Conservation (phyloP, 495 filamentous ascomycete species). For the Tuber microsphaerosporum region DNA sequence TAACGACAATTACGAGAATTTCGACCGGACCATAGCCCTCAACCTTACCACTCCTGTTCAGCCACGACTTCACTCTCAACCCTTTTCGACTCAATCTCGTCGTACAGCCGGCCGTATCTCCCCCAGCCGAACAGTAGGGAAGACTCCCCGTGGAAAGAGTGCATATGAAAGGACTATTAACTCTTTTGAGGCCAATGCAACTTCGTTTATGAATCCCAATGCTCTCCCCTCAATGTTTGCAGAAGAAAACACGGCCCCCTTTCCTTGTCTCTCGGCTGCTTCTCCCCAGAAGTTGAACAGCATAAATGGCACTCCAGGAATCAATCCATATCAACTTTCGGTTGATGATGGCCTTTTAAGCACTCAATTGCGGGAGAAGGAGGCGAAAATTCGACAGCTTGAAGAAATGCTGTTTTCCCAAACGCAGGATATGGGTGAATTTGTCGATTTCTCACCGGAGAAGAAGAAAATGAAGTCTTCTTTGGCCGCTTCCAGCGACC, state of each 20-base stretch:
- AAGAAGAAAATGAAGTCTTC: constrained; percentile 34
- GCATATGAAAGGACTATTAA: constrained; percentile 22
- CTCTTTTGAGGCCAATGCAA: constrained; percentile 13
- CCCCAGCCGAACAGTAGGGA: constrained; percentile 29
- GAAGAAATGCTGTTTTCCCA: constrained; percentile 31
- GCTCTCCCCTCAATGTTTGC: constrained; percentile 35
- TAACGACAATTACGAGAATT: constrained; percentile 17
- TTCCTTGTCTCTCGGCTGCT: constrained; percentile 36
- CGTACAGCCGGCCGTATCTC: constrained; percentile 9
- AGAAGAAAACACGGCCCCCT: constrained; percentile 38
- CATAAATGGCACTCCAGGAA: constrained; percentile 26
- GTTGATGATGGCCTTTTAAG: constrained; percentile 30
- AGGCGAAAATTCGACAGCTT: constrained; percentile 34
- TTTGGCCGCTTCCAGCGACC: constrained; percentile 5
- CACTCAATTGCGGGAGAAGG: constrained; percentile 34
- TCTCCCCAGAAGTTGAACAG: constrained; percentile 39
- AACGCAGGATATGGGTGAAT: constrained; percentile 32
- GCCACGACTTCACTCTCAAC: constrained; percentile 23
- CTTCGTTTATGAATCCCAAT: constrained; percentile 30
- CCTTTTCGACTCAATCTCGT: constrained; percentile 21
- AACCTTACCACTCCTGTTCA: constrained; percentile 33
- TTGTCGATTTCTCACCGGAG: constrained; percentile 39
- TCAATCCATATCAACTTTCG: constrained; percentile 25
- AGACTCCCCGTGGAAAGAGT: constrained; percentile 20
- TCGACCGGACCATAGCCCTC: constrained; percentile 27